phyloP scores from a whole-genome alignment of 805 yeast genomes.

The Yarrowia yakushimensis region DNA sequence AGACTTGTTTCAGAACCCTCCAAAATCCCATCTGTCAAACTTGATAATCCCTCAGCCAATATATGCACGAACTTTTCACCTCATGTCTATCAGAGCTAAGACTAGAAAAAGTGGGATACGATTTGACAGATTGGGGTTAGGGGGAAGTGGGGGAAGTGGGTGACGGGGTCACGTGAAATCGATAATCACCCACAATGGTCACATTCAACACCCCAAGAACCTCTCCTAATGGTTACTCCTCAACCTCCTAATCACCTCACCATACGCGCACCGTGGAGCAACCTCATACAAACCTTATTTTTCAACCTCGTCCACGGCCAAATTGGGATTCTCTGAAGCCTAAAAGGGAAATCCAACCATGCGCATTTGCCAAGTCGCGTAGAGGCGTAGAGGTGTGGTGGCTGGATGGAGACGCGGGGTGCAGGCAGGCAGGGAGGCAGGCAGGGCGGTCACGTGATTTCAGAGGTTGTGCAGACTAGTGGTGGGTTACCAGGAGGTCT shows the following conservation, averaged over 20 bases:
- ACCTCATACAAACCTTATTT: neutral
- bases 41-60: constrained; percentile 4
- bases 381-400: too few species aligned
- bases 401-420: too few species aligned
- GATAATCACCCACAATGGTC: neutral
- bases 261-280: neutral
- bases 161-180: too few species aligned
- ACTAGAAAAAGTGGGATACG: neutral
- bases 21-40: neutral
- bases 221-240: too few species aligned
- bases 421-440: neutral
- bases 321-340: neutral
- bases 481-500: too few species aligned
- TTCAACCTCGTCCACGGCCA: neutral
- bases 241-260: too few species aligned
- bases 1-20: too few species aligned
- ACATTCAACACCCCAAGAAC: too few species aligned
- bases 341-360: constrained; percentile 2
- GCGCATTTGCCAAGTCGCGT: constrained; percentile 1
- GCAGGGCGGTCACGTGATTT: neutral
- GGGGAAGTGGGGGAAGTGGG: too few species aligned
- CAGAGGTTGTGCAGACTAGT: too few species aligned
- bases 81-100: neutral
- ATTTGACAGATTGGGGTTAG: too few species aligned
- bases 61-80: neutral